A percentile compares a stretch with the other conserved stretches of the same genome.
Evolutionary conservation across 495 filamentous ascomycete species (phyloP).

Genomic region (Alectoria sarmentosa): DNA sequence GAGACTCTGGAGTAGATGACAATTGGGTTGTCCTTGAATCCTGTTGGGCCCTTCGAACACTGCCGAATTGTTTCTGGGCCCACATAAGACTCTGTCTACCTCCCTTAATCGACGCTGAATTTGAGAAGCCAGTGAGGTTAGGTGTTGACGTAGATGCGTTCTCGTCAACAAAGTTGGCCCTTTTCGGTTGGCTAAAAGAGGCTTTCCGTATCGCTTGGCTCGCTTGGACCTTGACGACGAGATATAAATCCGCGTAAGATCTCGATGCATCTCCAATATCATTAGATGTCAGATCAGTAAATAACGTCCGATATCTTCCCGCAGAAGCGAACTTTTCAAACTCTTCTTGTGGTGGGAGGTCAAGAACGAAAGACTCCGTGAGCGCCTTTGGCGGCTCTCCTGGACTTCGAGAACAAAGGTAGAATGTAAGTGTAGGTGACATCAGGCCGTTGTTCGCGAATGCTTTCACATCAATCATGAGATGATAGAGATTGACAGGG

Average conservation of each 20-base stretch:
- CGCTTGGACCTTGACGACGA: conserved; percentile 75
- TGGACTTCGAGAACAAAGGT: conserved; percentile 63
- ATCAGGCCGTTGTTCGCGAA: conserved; percentile 66
- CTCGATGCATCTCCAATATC: conserved; percentile 76
- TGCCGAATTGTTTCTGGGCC: conserved; percentile 33
- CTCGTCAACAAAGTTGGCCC: conserved; percentile 36
- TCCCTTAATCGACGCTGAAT: conserved; percentile 39
- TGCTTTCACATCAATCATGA: conserved; percentile 75
- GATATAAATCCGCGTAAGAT: conserved; percentile 60
- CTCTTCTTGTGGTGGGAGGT: conserved; percentile 66
- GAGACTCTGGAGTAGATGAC: not conserved
- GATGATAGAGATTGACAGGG: conserved; percentile 67
- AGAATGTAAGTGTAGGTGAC: conserved; percentile 68
- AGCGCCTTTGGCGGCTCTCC: conserved; percentile 56
- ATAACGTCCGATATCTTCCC: conserved; percentile 72
- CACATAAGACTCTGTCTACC: conserved; percentile 84
- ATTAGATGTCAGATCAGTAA: conserved; percentile 70
- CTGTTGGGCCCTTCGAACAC: conserved; percentile 31
- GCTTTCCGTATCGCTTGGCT: conserved; percentile 44
- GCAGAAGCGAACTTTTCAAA: conserved; percentile 43
- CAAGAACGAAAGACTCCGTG: conserved; percentile 76
- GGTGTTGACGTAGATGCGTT: conserved; percentile 31
- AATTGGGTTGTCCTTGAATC: conserved; percentile 21
- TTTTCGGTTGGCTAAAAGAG: conserved; percentile 27
- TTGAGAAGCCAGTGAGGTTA: conserved; percentile 20